These are phyloP conservation scores for Penicillium macrosclerotiorum DNA, from an alignment of 495 filamentous ascomycete species.

Conservation along the genomic window DNA sequence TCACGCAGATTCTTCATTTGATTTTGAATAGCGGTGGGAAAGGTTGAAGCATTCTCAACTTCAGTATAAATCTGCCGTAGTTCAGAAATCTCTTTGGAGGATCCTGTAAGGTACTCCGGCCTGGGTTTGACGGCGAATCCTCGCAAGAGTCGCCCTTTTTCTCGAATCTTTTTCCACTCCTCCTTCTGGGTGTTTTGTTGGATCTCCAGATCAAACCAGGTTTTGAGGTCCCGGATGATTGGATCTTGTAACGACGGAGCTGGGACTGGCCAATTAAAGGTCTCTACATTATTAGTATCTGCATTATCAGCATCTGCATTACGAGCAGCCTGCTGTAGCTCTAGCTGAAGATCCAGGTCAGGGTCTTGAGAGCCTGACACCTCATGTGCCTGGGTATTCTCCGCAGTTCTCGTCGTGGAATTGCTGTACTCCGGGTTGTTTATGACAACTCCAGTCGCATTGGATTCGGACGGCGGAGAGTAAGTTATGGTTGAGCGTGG, in stretches of 20 bases:
- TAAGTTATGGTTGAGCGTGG: no score
- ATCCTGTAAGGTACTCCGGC: neutral
- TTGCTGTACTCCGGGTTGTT: no score
- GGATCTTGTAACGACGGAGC: neutral
- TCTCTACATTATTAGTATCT: no score
- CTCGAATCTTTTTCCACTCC: conserved; percentile 2
- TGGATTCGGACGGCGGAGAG: no score
- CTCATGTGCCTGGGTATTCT: no score
- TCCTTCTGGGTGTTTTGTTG: neutral
- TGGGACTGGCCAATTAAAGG: neutral
- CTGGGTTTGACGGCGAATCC: neutral
- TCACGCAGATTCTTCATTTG: conserved; percentile 4
- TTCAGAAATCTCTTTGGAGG: neutral
- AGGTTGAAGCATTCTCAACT: neutral
- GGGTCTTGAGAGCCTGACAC: no score
- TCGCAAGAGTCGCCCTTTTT: neutral
- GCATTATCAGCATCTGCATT: no score
- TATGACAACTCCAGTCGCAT: no score
- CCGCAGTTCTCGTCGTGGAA: no score
- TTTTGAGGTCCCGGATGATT: neutral
- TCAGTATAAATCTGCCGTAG: conserved; percentile 7
- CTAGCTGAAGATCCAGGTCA: no score
- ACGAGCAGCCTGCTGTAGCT: no score
- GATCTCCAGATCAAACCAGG: conserved; percentile 5
- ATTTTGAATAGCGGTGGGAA: neutral